Evolutionary conservation across 176 grass and related monocot genomes (phyloP), one percentile per base, ranked within the genome.

Genomic region (Carex scoparia): DNA sequence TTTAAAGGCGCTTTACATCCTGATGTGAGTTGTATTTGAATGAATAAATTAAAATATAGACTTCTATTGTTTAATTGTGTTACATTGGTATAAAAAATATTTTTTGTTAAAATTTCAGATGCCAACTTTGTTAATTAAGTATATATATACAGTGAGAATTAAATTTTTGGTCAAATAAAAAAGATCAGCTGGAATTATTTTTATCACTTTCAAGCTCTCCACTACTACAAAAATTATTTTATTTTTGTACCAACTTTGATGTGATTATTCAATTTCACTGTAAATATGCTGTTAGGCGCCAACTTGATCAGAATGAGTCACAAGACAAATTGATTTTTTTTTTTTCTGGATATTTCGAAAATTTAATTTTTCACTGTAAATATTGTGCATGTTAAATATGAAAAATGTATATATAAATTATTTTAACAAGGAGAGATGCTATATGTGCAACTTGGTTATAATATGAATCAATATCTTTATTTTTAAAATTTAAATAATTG

Each of bases 151-250:
- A 33, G 30, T 27, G 37, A 40, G 38, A 40, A 40, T 40, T 13
- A 78, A 78, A 57, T 56, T 13, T 78, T 57, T 78, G 28, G 74
- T 57, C 51, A 55, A 57, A 78, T n/a, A 28, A 49, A 77, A 32
- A 35, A 57, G 2, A 9, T 57, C 49, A 78, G 74, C 10, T 78
- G 74, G 51, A 56, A 4, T 55, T 78, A 31, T 72, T 10, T 78
- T 35, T 55, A 55, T 77, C 48, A 30, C 72, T 31, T 77, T 78
- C 51, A 35, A 57, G 51, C 51, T 78, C 74, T 78, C 74, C 74
- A 78, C 74, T 78, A 78, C 73, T 77, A 33, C 13, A 55, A 10
- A 55, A 76, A 55, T 44, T 76, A 55, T 76, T 76, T 77, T 78
- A 78, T 78, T 15, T 35, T 0, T 19, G 1, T 14, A 31, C 23